Base-by-base conservation (phyloP, 805 yeast genomes). In the Cyberlindnera amylophila region DNA sequence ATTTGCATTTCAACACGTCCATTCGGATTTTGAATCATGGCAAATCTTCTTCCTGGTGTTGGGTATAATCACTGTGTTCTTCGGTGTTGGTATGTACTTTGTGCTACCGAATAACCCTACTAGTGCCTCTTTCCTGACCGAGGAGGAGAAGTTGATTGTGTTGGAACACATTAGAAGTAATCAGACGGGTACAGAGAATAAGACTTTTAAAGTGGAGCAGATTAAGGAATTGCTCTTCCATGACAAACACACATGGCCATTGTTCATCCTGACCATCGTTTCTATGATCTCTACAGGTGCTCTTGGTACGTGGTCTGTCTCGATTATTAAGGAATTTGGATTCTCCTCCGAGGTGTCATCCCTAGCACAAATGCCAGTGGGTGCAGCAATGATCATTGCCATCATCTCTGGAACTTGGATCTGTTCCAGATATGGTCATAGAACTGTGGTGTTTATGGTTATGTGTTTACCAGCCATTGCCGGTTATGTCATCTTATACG, bases 31-130 rank as follows among this genome's bases (percentile, higher is more conserved):
- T 42, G 57, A 67, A 19, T 71, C 81, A n/a, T 79, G 84, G 84
- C 81, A 77, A 58, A 75, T 79, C 36, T 70, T 78, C 61, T 79
- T 77, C 56, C 53, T 79, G 14, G 70, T 75, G 4, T 72, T 79
- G 54, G 86, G 86, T 8, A 37, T 74, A 2, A 53, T 76, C 13
- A 79, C 84, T 3, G 59, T 75, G 3, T 34, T 61, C 2, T 76
- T 75, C 57, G 84, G 84, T 6, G 32, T 72, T 1, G 29, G 64
- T 1, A 68, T 74, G 9, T 62, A 64, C 34, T 52, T 73, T 19
- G 54, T 64, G 23, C 59, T 78, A 33, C 86, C 86, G 2, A 73
- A 76, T 51, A 76, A 71, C 49, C 80, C 71, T 16, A 60, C 63
- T 2, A 47, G 49, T 29, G 62, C 63, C 3, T 42, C 40, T 3